Base-by-base conservation (phyloP, 192 early-diverging fungal genomes). In the Neocallimastix lanati region DNA sequence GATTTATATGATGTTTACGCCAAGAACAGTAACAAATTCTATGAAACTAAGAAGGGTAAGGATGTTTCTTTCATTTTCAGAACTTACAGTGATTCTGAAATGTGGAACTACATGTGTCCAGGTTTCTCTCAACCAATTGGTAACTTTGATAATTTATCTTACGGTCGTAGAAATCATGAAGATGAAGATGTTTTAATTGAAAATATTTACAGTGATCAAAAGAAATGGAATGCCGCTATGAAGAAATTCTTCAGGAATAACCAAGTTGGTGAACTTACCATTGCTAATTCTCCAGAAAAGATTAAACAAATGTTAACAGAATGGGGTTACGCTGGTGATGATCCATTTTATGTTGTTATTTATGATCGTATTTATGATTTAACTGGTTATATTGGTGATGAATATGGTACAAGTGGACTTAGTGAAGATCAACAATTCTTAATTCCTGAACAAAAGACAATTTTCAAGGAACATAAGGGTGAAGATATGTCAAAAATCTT, bases 381-480 rank as follows among this genome's bases (percentile, higher is more conserved):
- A 67, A 67, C 50, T 67, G 9, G 50, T 67, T 67, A 67, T 67
- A 25, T 67, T 15, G 50, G 50, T 67, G 50, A 67, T 67, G 50
- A n/a, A 25, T 5, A 21, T 67, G 25, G 40, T 21, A 50, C 2
- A 7, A 67, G 25, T 67, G 50, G 50, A n/a, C 25, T 67, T n/a
- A 4, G 78, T 18, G 86, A 38, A 28, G 38, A 79, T 18, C 29
- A 30, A 21, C 13, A 28, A 29, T 40, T 29, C 18, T 79, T 95
- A 80, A 86, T 91, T 80, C 78, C 81, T 4, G 58, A 81, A 15
- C 83, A 94, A 25, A 88, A 90, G 13, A 81, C 87, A 77, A 87
- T 95, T 80, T 94, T 95, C 82, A 83, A 86, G 28, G 85, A 86
- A 78, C 87, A 88, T 37, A 87, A 88, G 0, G 92, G 93, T n/a